Conservation (phyloP, 768 basidiomycete genomes). For the Leccinum truebloodii region DNA sequence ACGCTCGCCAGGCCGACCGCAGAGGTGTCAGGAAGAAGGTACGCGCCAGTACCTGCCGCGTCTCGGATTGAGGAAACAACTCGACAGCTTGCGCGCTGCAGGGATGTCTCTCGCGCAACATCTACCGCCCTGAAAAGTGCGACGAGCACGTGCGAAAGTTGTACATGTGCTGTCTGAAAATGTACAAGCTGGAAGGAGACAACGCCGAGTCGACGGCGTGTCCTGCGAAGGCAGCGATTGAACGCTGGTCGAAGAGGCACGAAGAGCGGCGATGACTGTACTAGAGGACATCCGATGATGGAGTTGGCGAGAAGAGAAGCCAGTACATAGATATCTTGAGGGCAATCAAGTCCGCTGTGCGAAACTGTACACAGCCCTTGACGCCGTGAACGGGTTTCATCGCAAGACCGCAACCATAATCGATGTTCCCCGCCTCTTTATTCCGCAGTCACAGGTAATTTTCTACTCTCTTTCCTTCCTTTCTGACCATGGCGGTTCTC, state of each 20-base stretch:
- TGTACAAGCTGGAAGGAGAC: constrained; percentile 48
- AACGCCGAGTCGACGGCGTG: constrained; percentile 60
- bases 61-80: neutral
- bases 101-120: constrained; percentile 60
- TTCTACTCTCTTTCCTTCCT: neutral
- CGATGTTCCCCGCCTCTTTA: neutral
- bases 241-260: constrained; percentile 53
- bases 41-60: neutral
- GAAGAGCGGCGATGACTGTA: neutral
- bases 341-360: constrained; percentile 12
- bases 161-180: constrained; percentile 60
- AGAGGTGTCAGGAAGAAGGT: constrained; percentile 19
- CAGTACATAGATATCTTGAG: neutral
- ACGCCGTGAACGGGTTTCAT: neutral
- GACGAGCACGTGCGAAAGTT: constrained; percentile 49
- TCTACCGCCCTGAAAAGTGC: constrained; percentile 65
- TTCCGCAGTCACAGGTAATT: neutral
- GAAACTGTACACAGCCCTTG: constrained; percentile 13
- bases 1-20: constrained; percentile 1
- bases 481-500: constrained; percentile 13
- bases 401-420: neutral
- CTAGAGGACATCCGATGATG: too few relatives aligned
- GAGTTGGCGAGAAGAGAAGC: too few relatives aligned
- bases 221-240: constrained; percentile 52
- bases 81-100: constrained; percentile 63